These are phyloP conservation scores for Daphne laureola DNA, from an alignment of 441 rosid genomes.

Conservation along the genomic window DNA sequence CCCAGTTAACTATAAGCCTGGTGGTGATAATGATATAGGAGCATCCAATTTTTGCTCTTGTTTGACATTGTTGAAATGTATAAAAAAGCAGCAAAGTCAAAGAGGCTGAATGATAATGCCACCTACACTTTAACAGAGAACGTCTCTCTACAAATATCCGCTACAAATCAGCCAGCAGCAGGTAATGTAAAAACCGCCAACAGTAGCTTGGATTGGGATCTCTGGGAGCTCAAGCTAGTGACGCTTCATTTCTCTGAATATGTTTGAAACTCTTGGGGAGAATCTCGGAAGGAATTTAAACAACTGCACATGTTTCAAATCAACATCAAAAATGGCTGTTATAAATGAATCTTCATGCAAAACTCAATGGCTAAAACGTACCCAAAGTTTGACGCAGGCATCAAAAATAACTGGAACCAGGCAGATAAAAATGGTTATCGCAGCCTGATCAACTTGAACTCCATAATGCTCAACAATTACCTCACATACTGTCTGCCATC, in stretches of 20 bases:
- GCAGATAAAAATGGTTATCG: slow-evolving; percentile 58
- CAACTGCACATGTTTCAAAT: slow-evolving; percentile 35
- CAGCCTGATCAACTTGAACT: slow-evolving; percentile 56
- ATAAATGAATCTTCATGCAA: slow-evolving; percentile 1
- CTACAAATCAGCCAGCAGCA: too few relatives aligned
- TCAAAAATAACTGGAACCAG: slow-evolving; percentile 68
- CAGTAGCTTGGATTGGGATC: too few relatives aligned
- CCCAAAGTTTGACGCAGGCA: slow-evolving; percentile 88
- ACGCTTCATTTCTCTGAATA: slow-evolving; percentile 71
- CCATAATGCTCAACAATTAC: slow-evolving; percentile 79
- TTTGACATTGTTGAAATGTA: too few relatives aligned
- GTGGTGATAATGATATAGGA: too few relatives aligned
- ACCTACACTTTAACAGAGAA: too few relatives aligned
- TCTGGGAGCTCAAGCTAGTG: slow-evolving; percentile 33
- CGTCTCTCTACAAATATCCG: too few relatives aligned
- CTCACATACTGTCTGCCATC: slow-evolving; percentile 81
- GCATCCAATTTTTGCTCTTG: too few relatives aligned
- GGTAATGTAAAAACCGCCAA: too few relatives aligned
- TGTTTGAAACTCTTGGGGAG: slow-evolving; percentile 61
- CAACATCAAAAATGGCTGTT: slow-evolving; percentile 1
- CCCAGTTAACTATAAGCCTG: too few relatives aligned
- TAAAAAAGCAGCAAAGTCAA: too few relatives aligned
- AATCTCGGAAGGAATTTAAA: slow-evolving; percentile 77
- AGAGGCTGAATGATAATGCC: too few relatives aligned
- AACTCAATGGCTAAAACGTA: slow-evolving; percentile 26